Conservation (phyloP, 139 green algal species). For the Chlorella sp. region DNA sequence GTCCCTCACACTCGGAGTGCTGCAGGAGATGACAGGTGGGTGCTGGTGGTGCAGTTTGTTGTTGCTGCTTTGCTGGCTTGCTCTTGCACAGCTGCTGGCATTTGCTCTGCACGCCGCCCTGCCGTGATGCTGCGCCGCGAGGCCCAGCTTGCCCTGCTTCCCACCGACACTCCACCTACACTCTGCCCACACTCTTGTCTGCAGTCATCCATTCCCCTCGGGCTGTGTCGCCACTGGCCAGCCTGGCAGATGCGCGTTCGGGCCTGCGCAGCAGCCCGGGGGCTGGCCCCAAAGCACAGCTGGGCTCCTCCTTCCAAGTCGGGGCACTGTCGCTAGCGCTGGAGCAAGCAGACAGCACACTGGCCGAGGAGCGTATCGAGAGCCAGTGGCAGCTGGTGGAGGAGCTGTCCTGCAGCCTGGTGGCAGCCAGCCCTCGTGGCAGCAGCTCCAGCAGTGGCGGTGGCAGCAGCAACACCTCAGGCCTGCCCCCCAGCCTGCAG, state of each 20-base stretch:
- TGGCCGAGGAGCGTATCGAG: not conserved
- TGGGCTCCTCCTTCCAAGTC: not conserved
- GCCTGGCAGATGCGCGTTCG: no score
- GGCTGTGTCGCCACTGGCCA: not conserved
- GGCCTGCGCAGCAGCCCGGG: not conserved
- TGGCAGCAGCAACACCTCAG: not conserved
- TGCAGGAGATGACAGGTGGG: constrained; percentile 43
- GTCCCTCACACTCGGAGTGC: constrained; percentile 36
- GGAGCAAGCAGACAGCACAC: not conserved
- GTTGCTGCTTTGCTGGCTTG: not conserved
- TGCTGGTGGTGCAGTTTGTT: no score
- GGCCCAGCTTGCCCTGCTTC: no score
- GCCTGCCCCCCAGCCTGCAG: not conserved
- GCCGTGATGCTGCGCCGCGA: no score
- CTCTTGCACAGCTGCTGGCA: no score
- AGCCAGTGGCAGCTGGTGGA: constrained; percentile 63
- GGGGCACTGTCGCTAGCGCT: not conserved
- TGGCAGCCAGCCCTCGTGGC: not conserved
- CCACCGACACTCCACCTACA: not conserved
- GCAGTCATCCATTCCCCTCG: constrained; percentile 23
- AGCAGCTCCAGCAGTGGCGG: not conserved
- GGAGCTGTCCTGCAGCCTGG: constrained; percentile 47
- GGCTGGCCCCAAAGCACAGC: not conserved
- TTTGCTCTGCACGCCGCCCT: no score
- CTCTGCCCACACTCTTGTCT: not conserved